These are phyloP conservation scores for Pythium sukuiense DNA, from an alignment of 352 stramenopile species.

Conservation along the genomic window DNA sequence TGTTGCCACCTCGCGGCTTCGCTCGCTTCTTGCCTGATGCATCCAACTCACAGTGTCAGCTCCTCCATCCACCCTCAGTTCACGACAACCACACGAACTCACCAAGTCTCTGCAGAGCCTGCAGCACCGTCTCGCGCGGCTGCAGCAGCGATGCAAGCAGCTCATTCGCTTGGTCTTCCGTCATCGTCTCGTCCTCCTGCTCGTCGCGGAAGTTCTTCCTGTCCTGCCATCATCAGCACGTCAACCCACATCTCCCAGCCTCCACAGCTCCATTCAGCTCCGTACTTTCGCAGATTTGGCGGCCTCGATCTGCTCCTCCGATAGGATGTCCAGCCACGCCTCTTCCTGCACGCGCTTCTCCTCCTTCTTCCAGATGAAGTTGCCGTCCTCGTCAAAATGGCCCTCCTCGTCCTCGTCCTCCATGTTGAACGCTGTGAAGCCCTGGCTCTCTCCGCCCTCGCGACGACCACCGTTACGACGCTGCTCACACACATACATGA, in stretches of 20 bases:
- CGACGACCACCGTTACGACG: neutral
- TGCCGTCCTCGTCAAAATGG: conserved; percentile 76
- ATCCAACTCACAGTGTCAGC: neutral
- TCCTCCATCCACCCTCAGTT: neutral
- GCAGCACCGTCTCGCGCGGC: conserved; percentile 73
- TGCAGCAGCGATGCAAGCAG: conserved; percentile 58
- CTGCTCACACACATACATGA: conserved; percentile 7
- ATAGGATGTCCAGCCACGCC: conserved; percentile 75
- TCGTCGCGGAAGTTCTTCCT: conserved; percentile 56
- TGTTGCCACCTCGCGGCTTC: conserved; percentile 47
- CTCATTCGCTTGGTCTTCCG: conserved; percentile 48
- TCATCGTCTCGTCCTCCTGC: conserved; percentile 59
- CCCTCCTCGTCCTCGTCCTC: conserved; percentile 85
- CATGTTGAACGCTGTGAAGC: conserved; percentile 82
- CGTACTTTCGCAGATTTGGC: conserved; percentile 57
- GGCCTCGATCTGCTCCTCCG: conserved; percentile 69
- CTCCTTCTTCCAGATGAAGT: conserved; percentile 83
- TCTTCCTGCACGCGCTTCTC: conserved; percentile 79
- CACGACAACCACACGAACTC: neutral
- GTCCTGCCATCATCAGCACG: conserved; percentile 26
- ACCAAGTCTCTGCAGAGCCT: conserved; percentile 72
- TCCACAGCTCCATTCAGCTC: neutral
- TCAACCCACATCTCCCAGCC: neutral
- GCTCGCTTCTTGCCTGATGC: conserved; percentile 47
- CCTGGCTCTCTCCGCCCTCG: conserved; percentile 25